phyloP scores from a whole-genome alignment of 2,329 filamentous ascomycete genomes.

The Mariannaea sp. region DNA sequence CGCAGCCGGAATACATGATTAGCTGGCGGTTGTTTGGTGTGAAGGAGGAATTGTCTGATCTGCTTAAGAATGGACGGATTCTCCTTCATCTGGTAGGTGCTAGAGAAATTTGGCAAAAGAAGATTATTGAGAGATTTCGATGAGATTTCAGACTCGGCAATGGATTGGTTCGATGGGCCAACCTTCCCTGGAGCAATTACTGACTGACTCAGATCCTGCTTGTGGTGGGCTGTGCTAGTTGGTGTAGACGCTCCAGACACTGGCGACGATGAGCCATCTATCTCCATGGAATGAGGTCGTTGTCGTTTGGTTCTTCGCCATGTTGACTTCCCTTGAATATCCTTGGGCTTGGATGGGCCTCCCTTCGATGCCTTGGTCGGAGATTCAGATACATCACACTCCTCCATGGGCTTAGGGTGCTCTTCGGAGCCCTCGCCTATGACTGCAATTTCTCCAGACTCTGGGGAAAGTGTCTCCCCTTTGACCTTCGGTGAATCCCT shows the following conservation, averaged over 20 bases:
- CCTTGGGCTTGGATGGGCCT: conserved; percentile 39
- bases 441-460: conserved; percentile 60
- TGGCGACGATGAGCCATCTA: conserved; percentile 46
- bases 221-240: conserved; percentile 21
- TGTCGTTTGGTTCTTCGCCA: conserved; percentile 52
- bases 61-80: conserved; percentile 74
- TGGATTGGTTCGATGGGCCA: conserved; percentile 38
- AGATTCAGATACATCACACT: conserved; percentile 48
- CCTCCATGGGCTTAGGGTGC: conserved; percentile 55
- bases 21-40: conserved; percentile 59
- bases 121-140: conserved; percentile 61
- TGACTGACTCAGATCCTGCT: conserved; percentile 26
- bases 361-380: conserved; percentile 42
- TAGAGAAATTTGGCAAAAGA: conserved; percentile 70
- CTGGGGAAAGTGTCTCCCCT: conserved; percentile 42
- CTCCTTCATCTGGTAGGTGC: conserved; percentile 69
- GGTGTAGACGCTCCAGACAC: conserved; percentile 32
- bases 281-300: conserved; percentile 54
- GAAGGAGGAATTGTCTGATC: conserved; percentile 62
- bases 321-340: conserved; percentile 39
- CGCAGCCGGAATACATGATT: conserved; percentile 75
- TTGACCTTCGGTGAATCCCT: conserved; percentile 54
- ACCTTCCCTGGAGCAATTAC: conserved; percentile 11
- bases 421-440: conserved; percentile 61
- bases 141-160: conserved; percentile 50